These are phyloP conservation scores for Pythium periplocum DNA, from an alignment of 352 stramenopile species.

Conservation along the genomic window DNA sequence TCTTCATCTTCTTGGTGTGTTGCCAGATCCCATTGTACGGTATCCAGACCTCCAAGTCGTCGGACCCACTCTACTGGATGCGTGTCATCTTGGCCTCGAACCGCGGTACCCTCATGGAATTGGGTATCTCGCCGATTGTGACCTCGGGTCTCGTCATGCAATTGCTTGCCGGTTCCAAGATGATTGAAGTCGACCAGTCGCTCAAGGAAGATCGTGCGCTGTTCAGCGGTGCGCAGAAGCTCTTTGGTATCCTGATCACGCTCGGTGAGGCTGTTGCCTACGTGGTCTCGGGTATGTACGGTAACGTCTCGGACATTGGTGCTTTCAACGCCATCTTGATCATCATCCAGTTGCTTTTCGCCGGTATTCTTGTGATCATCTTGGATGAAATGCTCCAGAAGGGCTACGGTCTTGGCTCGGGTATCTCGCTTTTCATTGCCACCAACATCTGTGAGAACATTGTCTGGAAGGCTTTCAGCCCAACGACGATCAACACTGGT, in stretches of 20 bases:
- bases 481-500: slow-evolving; percentile 99
- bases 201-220: slow-evolving; percentile 98
- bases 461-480: slow-evolving; percentile 99
- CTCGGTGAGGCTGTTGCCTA: slow-evolving; percentile 98
- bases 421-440: slow-evolving; percentile 99
- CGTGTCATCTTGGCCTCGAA: slow-evolving; percentile 99
- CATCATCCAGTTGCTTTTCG: slow-evolving; percentile 98
- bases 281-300: slow-evolving; percentile 99
- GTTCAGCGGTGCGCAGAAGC: slow-evolving; percentile 98
- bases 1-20: slow-evolving; percentile 99
- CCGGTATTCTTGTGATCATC: slow-evolving; percentile 98
- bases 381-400: slow-evolving; percentile 99
- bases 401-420: slow-evolving; percentile 97
- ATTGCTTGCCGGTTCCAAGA: slow-evolving; percentile 95
- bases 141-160: slow-evolving; percentile 99
- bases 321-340: slow-evolving; percentile 98
- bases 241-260: slow-evolving; percentile 99
- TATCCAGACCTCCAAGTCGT: slow-evolving; percentile 97
- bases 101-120: slow-evolving; percentile 97
- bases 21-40: slow-evolving; percentile 99
- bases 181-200: slow-evolving; percentile 99
- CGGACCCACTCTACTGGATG: slow-evolving; percentile 99
- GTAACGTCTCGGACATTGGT: slow-evolving; percentile 96
- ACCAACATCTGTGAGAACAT: slow-evolving; percentile 99
- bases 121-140: slow-evolving; percentile 98